phyloP scores from a whole-genome alignment of 352 stramenopile species.

The Globisporangium paddicum region DNA sequence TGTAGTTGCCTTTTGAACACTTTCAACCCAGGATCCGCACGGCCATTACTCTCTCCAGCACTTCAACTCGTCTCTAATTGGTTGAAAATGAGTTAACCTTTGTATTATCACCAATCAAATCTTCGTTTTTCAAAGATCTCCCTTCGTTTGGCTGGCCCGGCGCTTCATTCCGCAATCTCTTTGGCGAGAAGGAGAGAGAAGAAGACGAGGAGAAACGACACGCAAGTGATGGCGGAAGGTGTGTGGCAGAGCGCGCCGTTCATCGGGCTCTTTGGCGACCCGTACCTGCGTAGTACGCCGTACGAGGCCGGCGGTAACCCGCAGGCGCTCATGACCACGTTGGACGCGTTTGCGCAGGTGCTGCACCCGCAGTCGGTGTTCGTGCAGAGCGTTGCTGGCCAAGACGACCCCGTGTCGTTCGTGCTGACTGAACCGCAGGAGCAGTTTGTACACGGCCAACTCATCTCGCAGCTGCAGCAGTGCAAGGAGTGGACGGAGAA shows the following conservation, averaged over 20 bases:
- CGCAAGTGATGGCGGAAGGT: conserved; percentile 15
- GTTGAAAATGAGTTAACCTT: background rate
- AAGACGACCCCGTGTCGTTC: conserved; percentile 38
- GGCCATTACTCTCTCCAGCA: conserved; percentile 1
- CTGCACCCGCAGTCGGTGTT: conserved; percentile 25
- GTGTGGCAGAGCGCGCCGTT: conserved; percentile 67
- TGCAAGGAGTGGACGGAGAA: conserved; percentile 55
- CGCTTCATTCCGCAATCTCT: conserved; percentile 1
- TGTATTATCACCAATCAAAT: background rate
- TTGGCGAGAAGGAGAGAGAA: background rate
- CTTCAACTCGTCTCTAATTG: conserved; percentile 3
- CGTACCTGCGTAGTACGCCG: conserved; percentile 69
- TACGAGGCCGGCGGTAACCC: conserved; percentile 72
- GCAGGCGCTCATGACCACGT: conserved; percentile 50
- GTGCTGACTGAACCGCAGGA: conserved; percentile 45
- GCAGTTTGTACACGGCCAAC: conserved; percentile 34
- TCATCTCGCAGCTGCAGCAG: conserved; percentile 52
- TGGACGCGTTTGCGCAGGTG: conserved; percentile 34
- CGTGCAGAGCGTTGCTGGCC: background rate
- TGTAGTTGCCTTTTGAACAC: too few relatives aligned
- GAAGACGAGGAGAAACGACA: background rate
- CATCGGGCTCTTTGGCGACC: conserved; percentile 75
- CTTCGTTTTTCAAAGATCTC: background rate
- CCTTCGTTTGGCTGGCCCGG: background rate
- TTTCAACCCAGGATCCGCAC: background rate